Base-by-base conservation (phyloP, 140 eudicot genomes). In the Oenanthe javanica region DNA sequence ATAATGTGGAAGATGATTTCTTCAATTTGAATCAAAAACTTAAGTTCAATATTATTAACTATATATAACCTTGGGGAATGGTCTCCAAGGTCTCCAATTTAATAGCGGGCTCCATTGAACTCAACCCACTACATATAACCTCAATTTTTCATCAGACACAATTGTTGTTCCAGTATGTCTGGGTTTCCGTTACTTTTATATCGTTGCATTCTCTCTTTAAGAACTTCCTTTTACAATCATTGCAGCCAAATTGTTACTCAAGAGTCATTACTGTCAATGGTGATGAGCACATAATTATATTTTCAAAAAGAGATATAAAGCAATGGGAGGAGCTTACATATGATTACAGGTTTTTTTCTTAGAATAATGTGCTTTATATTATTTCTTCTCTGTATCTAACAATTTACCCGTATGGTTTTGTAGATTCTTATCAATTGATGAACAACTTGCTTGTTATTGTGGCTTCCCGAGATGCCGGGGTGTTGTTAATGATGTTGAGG, bases 211-310 rank as follows among this genome's bases (percentile, higher is more conserved):
- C 9, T 48, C 2, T n/a, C 31, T 48, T 25, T 47, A 25, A 74
- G 59, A 27, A 11, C 69, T 79, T 72, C 77, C 42, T 80, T 46
- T 46, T 57, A 11, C 72, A 47, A 81, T 79, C 55, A 55, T 11
- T 82, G 89, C 97, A 95, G 99, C 96, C 98, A 49, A 95, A 95
- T 86, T 95, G 99, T 82, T 93, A 95, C 77, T 95, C 97, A 81
- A 95, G 99, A 85, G 92, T 90, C 57, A 95, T 95, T 57, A 89
- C 89, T 87, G 96, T 95, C 47, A 88, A 86, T 64, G 97, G 96
- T 77, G 96, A 90, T 77, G 96, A 95, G 79, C 99, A 95, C 89
- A 92, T 95, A 75, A 95, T 95, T 77, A 95, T 92, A 82, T 95
- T 92, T 88, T 95, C 98, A 46, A 95, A 92, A 87, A 87, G 99